phyloP scores from a whole-genome alignment of 805 yeast genomes.

The Pichia phayaonensis region DNA sequence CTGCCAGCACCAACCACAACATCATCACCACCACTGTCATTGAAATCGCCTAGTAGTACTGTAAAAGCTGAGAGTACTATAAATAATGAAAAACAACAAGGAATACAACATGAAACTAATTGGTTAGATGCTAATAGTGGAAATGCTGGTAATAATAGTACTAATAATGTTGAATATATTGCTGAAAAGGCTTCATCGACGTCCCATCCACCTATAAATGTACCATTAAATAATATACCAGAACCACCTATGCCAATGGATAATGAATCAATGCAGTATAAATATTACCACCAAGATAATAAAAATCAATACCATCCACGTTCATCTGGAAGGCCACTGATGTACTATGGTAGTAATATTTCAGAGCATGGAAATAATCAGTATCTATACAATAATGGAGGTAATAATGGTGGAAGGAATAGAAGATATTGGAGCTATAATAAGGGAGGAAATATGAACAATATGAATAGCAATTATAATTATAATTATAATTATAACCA shows the following conservation, averaged over 20 bases:
- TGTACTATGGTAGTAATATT: not conserved
- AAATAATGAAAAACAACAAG: not conserved
- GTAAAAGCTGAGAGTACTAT: not conserved
- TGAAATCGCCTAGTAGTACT: not conserved
- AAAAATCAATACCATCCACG: not conserved
- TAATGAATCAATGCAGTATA: not conserved
- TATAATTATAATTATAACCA: not conserved
- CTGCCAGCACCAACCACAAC: not conserved
- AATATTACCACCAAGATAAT: not conserved
- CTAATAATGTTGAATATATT: no score
- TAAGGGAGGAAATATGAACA: not conserved
- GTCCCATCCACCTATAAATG: not conserved
- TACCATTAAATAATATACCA: not conserved
- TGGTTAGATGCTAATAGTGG: not conserved
- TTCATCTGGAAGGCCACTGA: not conserved
- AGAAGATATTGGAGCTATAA: not conserved
- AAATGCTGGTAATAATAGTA: no score
- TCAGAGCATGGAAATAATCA: not conserved
- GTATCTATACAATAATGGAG: not conserved
- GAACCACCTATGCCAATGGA: not conserved
- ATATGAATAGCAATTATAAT: not conserved
- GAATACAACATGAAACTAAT: not conserved
- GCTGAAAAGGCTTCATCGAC: not conserved
- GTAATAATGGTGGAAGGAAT: not conserved
- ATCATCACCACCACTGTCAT: not conserved